Base-by-base conservation (phyloP, 768 basidiomycete genomes). In the Chalciporus piperatus region DNA sequence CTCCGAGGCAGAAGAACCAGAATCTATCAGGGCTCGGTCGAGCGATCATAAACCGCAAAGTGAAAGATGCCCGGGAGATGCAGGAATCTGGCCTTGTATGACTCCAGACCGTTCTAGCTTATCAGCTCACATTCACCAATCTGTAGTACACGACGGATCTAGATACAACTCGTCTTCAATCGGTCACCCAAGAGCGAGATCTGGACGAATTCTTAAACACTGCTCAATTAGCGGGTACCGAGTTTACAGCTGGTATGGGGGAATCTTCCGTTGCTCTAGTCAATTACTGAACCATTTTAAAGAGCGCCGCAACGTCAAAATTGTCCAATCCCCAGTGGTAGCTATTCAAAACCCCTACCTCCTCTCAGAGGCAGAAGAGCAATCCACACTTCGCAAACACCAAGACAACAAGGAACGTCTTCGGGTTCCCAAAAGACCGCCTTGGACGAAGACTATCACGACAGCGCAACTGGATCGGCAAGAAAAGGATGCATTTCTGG, bases 171-270 rank as follows among this genome's bases (percentile, higher is more conserved):
- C 84, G 84, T 30, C 78, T 99, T 33, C 83, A 86, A 65, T 98
- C 96, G 0, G 85, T 99, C 19, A 99, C 97, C 0, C 95, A 98
- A 71, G 96, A 99, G 72, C 76, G 84, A 49, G 94, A 98, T 74
- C 76, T 99, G 17, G 94, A 98, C 59, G 96, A 95, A 70, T 99
- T 99, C 67, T 71, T 99, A 49, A 95, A 83, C 64, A 97, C 92
- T 12, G 97, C 97, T 10, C 89, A 93, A 61, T 75, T 99, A 48
- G 97, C 97, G 13, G 96, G 89, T 45, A 89, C 89, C 11, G 92
- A 99, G 60, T 99, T 99, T 64, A 91, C 92, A 16, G 96, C 96
- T 32, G 96, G 95, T 96, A 53, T 32, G 81, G 60, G 22, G 27
- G 14, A 33, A 32, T 45, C 33, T 33, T 35, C 39, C 17, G 32